Evolutionary conservation across 2,329 filamentous ascomycete genomes (phyloP), one percentile per base, ranked within the genome.

Genomic region (Verticillium klebahnii): DNA sequence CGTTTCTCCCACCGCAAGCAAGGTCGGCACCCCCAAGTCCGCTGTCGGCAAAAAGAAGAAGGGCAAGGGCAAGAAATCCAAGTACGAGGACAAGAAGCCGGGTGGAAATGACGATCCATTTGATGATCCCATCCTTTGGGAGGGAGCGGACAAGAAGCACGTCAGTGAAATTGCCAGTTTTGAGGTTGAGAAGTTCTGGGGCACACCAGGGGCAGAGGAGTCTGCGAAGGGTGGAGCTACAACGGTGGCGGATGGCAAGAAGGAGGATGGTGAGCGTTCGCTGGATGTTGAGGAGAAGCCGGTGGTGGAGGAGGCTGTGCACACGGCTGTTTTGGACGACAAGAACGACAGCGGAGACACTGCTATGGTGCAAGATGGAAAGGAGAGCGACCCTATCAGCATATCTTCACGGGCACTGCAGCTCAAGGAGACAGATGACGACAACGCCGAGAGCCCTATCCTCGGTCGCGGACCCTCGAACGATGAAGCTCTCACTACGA

Each of bases 101-200:
- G 57, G 62, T 69, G 73, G 55, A 57, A 74, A 76, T 15, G 77
- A 81, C 55, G 78, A 81, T 65, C 67, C 78, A 34, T 78, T 80
- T 68, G 77, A 82, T 64, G 76, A 81, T 65, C 70, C 76, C 58
- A 70, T 73, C 17, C 68, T 80, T 31, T 79, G 78, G 78, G 77
- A 82, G 67, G 76, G 75, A 29, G 73, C 74, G 14, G 75, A 80
- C 55, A 74, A 73, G 63, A 78, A 73, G 63, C 64, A 64, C 8
- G 40, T 75, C 17, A 40, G 58, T 36, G 61, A 66, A 40, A 66
- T 61, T 36, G 61, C 45, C 67, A 63, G 50, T 59, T 67, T 45
- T 58, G 69, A 70, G 39, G 65, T 70, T 60, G 73, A 71, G 58
- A 70, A 69, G 34, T 76, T 74, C 55, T 74, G 71, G 74, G 72